These are phyloP conservation scores for Pseudoneurospora amorphoporcata DNA, from an alignment of 495 filamentous ascomycete genomes.

Conservation along the genomic window DNA sequence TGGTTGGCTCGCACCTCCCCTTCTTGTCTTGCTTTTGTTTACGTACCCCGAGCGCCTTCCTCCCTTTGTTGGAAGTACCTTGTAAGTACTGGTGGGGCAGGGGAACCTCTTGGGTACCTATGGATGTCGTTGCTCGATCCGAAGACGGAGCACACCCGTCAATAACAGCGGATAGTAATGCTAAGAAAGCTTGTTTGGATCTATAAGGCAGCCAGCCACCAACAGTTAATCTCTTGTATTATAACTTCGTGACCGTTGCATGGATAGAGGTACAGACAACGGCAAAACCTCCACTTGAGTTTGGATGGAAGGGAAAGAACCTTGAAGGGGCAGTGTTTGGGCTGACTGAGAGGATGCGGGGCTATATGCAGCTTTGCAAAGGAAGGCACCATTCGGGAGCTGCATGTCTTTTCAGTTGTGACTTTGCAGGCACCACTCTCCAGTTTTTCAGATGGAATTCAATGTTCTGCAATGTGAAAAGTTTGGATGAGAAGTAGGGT, in stretches of 20 bases:
- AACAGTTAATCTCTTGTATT: not conserved
- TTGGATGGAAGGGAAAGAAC: not conserved
- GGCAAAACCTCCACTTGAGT: not conserved
- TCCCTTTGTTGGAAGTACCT: not conserved
- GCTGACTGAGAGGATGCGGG: slow-evolving; percentile 3
- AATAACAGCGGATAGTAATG: not conserved
- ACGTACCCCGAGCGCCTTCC: not conserved
- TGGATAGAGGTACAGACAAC: not conserved
- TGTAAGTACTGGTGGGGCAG: not conserved
- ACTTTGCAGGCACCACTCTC: not conserved
- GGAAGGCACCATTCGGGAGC: not conserved
- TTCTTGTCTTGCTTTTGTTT: not conserved
- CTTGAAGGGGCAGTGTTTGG: not conserved
- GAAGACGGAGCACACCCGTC: not conserved
- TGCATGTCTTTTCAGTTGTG: not conserved
- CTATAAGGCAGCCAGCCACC: not conserved
- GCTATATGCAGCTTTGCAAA: slow-evolving; percentile 9
- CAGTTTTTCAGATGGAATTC: not conserved
- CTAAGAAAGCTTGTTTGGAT: not conserved
- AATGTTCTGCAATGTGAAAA: not conserved
- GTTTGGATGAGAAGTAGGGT: not conserved
- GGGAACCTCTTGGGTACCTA: not conserved
- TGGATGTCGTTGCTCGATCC: not conserved
- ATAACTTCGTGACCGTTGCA: not conserved
- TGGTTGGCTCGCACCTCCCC: not conserved